Percentiles rank a stretch among this genome's conserved stretches.
Evolutionary conservation across 495 filamentous ascomycete genomes (phyloP).

Genomic region (Neurospora sp.): DNA sequence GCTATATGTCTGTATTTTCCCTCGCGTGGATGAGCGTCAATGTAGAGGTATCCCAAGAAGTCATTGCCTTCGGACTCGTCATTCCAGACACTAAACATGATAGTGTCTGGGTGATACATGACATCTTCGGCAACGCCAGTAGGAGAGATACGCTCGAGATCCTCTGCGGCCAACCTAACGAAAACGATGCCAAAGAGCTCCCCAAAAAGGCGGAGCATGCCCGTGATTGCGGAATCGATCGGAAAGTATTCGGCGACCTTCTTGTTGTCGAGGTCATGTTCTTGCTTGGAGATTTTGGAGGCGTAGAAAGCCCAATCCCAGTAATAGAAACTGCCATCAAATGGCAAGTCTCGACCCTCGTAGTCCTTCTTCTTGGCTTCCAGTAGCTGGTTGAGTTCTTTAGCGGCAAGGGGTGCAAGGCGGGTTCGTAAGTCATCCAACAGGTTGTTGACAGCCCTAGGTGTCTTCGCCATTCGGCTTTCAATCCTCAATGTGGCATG

Average conservation of each 20-base stretch:
- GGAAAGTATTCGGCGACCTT: constrained; percentile 94
- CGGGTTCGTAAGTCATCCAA: constrained; percentile 67
- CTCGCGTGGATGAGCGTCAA: constrained; percentile 50
- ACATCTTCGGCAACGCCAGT: constrained; percentile 51
- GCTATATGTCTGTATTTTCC: constrained; percentile 63
- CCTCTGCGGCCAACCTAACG: constrained; percentile 57
- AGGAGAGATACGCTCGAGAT: constrained; percentile 35
- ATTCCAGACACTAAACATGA: constrained; percentile 55
- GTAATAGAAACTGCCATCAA: constrained; percentile 73
- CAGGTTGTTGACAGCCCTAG: constrained; percentile 77
- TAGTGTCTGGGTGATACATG: constrained; percentile 52
- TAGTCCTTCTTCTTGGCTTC: constrained; percentile 75
- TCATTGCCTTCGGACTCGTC: constrained; percentile 45
- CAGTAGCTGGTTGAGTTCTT: constrained; percentile 63
- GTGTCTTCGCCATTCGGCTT: constrained; percentile 95
- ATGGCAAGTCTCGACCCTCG: constrained; percentile 40
- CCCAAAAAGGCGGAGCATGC: constrained; percentile 94
- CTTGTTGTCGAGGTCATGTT: constrained; percentile 81
- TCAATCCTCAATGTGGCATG: constrained; percentile 88
- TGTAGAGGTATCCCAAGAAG: constrained; percentile 57
- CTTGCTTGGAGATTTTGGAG: constrained; percentile 82
- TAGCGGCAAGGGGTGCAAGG: constrained; percentile 64
- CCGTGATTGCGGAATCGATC: constrained; percentile 66
- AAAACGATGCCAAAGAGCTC: constrained; percentile 86
- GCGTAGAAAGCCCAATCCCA: constrained; percentile 86